Base-by-base conservation (phyloP, 495 filamentous ascomycete genomes). In the Aspergillus heteromorphus region DNA sequence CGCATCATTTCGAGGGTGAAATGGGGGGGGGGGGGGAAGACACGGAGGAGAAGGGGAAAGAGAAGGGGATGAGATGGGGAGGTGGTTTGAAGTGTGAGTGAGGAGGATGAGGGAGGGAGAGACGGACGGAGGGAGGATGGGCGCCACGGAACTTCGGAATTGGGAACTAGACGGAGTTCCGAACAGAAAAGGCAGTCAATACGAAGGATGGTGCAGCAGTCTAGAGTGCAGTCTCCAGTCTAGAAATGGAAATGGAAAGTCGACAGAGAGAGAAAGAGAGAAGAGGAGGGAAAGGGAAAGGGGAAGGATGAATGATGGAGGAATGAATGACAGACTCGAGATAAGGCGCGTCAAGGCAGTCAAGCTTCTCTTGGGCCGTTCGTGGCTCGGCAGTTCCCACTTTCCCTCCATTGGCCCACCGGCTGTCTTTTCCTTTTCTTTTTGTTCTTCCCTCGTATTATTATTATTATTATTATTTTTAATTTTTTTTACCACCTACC, bases 291-390 rank as follows among this genome's bases (percentile, higher is more conserved):
- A 56, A 34, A 21, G 40, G 17, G 49, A n/a, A n/a, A n/a, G n/a
- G n/a, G n/a, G n/a, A n/a, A n/a, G n/a, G n/a, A n/a, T n/a, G n/a
- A n/a, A n/a, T n/a, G n/a, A n/a, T n/a, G n/a, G n/a, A n/a, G n/a
- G n/a, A n/a, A n/a, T n/a, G n/a, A n/a, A 20, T 49, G 29, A 18
- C 14, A 36, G 27, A 23, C 30, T 20, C 40, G 51, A 53, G 21
- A n/a, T n/a, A n/a, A n/a, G 27, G 66, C 63, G 61, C 58, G 51
- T 65, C 59, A 60, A 55, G 57, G 43, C 38, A 63, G 66, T 73
- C 70, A 73, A 73, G 70, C 70, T 73, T 73, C 66, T 66, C 63
- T 68, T 70, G 67, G 56, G 54, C 40, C 56, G 57, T 55, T 55
- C 57, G 52, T 55, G 54, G 52, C 61, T 60, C 53, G 61, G 58